A percentile compares a stretch with the other conserved stretches of the same genome.
Conservation (phyloP, 2,329 filamentous ascomycete genomes). For the Claviceps paspali region DNA sequence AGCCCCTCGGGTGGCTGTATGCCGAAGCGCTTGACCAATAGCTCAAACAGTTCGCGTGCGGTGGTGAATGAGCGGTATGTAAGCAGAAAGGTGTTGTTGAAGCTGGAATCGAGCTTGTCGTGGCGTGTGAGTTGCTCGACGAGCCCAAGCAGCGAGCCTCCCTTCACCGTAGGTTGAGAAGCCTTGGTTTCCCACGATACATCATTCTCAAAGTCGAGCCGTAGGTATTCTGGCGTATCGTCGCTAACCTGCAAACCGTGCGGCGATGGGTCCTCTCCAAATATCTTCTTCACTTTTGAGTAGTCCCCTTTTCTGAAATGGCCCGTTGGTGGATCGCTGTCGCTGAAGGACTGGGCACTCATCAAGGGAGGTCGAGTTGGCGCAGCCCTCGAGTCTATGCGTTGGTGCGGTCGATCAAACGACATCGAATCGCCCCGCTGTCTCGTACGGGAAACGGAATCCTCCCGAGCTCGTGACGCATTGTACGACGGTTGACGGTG, state of each 20-base stretch:
- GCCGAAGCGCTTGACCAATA: slow-evolving; percentile 80
- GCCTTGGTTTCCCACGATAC: slow-evolving; percentile 78
- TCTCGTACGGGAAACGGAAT: slow-evolving; percentile 30
- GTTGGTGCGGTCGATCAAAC: slow-evolving; percentile 38
- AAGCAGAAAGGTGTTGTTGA: slow-evolving; percentile 94
- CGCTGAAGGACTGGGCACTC: slow-evolving; percentile 47
- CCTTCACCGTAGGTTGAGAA: slow-evolving; percentile 64
- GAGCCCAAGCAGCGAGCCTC: slow-evolving; percentile 73
- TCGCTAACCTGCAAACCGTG: slow-evolving; percentile 40
- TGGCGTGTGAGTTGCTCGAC: slow-evolving; percentile 93
- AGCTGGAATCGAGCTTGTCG: slow-evolving; percentile 85
- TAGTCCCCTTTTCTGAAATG: slow-evolving; percentile 44
- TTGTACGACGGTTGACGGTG: slow-evolving; percentile 22
- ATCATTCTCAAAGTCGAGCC: slow-evolving; percentile 75
- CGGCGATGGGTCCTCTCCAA: slow-evolving; percentile 47
- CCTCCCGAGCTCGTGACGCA: slow-evolving; percentile 29
- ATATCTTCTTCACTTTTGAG: slow-evolving; percentile 50
- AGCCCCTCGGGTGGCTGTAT: slow-evolving; percentile 83
- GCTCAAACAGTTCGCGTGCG: slow-evolving; percentile 79
- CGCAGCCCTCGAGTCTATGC: slow-evolving; percentile 37
- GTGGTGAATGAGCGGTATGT: slow-evolving; percentile 93
- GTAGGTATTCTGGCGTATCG: slow-evolving; percentile 70
- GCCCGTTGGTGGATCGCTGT: slow-evolving; percentile 37
- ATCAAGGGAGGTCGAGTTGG: slow-evolving; percentile 30
- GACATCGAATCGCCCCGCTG: slow-evolving; percentile 43